Evolutionary conservation across 805 yeast genomes (phyloP).

Genomic region (Lipomyces spencermartinsiae): DNA sequence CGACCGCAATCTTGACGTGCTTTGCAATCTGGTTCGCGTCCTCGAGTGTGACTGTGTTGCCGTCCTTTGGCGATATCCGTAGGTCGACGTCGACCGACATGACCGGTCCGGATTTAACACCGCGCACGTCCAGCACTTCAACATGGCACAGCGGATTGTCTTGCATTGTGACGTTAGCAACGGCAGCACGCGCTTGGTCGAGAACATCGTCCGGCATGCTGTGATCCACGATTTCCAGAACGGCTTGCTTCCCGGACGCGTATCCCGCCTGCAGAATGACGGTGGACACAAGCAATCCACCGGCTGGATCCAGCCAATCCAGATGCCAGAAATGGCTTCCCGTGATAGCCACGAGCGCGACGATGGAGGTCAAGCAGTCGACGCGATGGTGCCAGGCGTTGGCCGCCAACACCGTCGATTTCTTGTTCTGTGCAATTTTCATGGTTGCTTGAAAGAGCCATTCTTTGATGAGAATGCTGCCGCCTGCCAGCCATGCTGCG

Average conservation of each 20-base stretch:
- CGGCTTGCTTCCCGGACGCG: constrained; percentile 70
- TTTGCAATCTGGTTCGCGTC: constrained; percentile 28
- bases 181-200: constrained; percentile 17
- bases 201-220: constrained; percentile 27
- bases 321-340: constrained; percentile 80
- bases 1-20: constrained; percentile 14
- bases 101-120: constrained; percentile 35
- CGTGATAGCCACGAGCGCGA: constrained; percentile 86
- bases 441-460: constrained; percentile 84
- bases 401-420: constrained; percentile 89
- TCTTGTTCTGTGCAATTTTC: constrained; percentile 74
- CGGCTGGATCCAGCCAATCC: constrained; percentile 88
- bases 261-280: constrained; percentile 85
- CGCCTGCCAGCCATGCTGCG: constrained; percentile 97
- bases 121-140: constrained; percentile 27
- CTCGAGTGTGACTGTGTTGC: constrained; percentile 12
- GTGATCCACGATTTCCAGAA: constrained; percentile 78
- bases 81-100: constrained; percentile 29
- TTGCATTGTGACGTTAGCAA: constrained; percentile 1
- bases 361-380: constrained; percentile 89
- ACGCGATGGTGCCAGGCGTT: constrained; percentile 99
- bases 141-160: background rate
- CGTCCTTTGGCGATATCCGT: constrained; percentile 12
- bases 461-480: constrained; percentile 85
- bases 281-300: constrained; percentile 84